A percentile compares a stretch with the other conserved stretches of the same genome.
Evolutionary conservation across 2,329 filamentous ascomycete genomes (phyloP).

Genomic region (Echinosphaeria canescens): DNA sequence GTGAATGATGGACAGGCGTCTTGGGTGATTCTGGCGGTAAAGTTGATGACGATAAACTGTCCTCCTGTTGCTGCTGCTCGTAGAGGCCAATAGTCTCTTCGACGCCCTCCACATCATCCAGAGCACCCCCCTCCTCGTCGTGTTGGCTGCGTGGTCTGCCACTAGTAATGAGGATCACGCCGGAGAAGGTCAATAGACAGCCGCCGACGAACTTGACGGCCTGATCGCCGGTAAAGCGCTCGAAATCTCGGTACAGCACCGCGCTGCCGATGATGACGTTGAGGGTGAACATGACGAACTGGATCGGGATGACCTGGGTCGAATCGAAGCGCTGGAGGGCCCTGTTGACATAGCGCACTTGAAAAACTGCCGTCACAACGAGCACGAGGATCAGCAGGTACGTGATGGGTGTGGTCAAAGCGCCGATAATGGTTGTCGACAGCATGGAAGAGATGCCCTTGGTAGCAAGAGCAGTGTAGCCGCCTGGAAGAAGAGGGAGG

Average conservation of each 20-base stretch:
- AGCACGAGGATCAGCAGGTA: constrained; percentile 70
- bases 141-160: constrained; percentile 42
- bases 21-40: too few relatives aligned
- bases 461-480: constrained; percentile 90
- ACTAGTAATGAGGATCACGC: constrained; percentile 93
- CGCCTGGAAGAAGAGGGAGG: constrained; percentile 38
- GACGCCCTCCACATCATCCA: constrained; percentile 32
- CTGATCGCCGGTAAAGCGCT: constrained; percentile 52
- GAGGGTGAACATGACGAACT: constrained; percentile 92
- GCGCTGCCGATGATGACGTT: constrained; percentile 91
- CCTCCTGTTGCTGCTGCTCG: constrained; percentile 24
- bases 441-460: constrained; percentile 93
- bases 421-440: constrained; percentile 73
- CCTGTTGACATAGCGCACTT: constrained; percentile 90
- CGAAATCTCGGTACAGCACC: constrained; percentile 84
- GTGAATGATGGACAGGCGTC: constrained; percentile 15
- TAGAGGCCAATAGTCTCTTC: constrained; percentile 41
- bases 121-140: constrained; percentile 30
- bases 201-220: constrained; percentile 75
- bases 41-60: too few relatives aligned
- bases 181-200: constrained; percentile 80
- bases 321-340: constrained; percentile 82
- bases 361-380: constrained; percentile 73
- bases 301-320: constrained; percentile 92
- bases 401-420: constrained; percentile 79